phyloP scores from a whole-genome alignment of 2,329 filamentous ascomycete species.

The Uncinocarpus reesii region DNA sequence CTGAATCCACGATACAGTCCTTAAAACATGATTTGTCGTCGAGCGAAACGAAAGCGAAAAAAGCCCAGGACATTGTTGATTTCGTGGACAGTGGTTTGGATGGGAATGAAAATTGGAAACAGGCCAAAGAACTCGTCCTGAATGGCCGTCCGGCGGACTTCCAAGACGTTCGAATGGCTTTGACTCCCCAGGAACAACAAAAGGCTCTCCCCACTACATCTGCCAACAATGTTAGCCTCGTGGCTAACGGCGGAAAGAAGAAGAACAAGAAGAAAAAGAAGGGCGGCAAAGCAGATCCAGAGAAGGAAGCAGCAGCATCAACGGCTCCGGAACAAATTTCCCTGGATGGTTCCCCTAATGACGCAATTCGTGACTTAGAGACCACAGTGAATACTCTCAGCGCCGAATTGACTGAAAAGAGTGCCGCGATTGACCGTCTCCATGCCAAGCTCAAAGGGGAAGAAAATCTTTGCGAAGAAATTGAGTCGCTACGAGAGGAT shows the following conservation, averaged over 20 bases:
- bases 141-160: constrained; percentile 30
- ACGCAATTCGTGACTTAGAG: constrained; percentile 23
- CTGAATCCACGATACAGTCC: constrained; percentile 40
- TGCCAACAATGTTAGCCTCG: constrained; percentile 13
- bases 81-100: constrained; percentile 34
- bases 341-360: neutral
- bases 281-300: constrained; percentile 45
- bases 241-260: constrained; percentile 51
- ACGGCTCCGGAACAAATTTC: neutral
- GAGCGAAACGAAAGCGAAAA: constrained; percentile 28
- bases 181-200: constrained; percentile 22
- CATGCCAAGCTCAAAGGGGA: constrained; percentile 62
- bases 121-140: constrained; percentile 26
- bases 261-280: constrained; percentile 89
- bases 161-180: constrained; percentile 27
- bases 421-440: constrained; percentile 61
- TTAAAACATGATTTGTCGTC: constrained; percentile 36
- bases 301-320: constrained; percentile 29
- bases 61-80: constrained; percentile 28
- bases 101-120: constrained; percentile 29
- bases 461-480: constrained; percentile 71
- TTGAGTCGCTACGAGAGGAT: constrained; percentile 72
- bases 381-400: constrained; percentile 29
- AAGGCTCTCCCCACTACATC: constrained; percentile 17
- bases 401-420: constrained; percentile 45